A percentile compares a stretch with the other conserved stretches of the same genome.
These are phyloP conservation scores for Cystobasidium ongulense DNA, from an alignment of 768 basidiomycete genomes.

Conservation along the genomic window DNA sequence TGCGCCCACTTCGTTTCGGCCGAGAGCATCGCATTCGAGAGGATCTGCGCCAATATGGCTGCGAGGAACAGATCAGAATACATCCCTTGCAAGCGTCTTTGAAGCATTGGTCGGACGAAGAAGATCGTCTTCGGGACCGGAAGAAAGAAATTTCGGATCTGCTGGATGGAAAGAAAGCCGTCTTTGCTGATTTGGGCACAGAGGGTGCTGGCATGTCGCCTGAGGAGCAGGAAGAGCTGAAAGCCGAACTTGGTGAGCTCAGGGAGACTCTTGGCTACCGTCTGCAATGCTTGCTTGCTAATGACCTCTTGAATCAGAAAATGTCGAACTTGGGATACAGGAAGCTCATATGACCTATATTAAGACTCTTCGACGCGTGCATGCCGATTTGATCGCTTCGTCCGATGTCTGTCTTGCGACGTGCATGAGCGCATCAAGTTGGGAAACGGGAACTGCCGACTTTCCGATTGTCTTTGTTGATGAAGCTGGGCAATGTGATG, in stretches of 20 bases:
- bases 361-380: slow-evolving; percentile 50
- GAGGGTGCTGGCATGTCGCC: neutral
- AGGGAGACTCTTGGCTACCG: neutral
- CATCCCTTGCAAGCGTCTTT: slow-evolving; percentile 49
- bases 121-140: neutral
- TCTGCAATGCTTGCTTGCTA: too few species aligned
- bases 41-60: slow-evolving; percentile 54
- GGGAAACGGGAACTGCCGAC: slow-evolving; percentile 51
- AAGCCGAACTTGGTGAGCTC: neutral
- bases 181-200: slow-evolving; percentile 3
- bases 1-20: slow-evolving; percentile 72
- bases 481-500: slow-evolving; percentile 93
- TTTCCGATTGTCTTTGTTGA: slow-evolving; percentile 91
- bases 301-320: neutral
- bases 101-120: neutral
- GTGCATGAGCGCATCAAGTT: slow-evolving; percentile 32
- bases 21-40: slow-evolving; percentile 56
- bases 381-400: slow-evolving; percentile 56
- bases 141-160: slow-evolving; percentile 1
- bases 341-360: neutral
- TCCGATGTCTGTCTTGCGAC: slow-evolving; percentile 59
- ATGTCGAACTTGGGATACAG: neutral
- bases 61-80: slow-evolving; percentile 57
- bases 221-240: neutral
- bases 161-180: neutral